These are phyloP conservation scores for Aotearoamyces nothofagi DNA, from an alignment of 2,329 filamentous ascomycete species.

Conservation along the genomic window DNA sequence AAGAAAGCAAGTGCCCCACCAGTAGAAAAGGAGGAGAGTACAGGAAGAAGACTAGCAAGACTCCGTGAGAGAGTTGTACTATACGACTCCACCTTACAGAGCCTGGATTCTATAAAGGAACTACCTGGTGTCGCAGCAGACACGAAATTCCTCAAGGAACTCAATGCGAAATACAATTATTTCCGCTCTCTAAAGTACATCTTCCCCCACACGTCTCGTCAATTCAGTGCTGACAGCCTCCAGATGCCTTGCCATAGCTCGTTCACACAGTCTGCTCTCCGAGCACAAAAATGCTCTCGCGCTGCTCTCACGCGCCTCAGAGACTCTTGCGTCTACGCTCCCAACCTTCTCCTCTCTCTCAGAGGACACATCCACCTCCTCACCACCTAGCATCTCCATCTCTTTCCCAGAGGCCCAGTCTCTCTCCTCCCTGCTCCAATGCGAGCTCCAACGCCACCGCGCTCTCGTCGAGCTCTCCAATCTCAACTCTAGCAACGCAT, in stretches of 20 bases:
- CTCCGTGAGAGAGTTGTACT: conserved; percentile 78
- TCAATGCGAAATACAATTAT: conserved; percentile 68
- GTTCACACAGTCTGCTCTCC: conserved; percentile 64
- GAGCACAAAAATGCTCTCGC: conserved; percentile 71
- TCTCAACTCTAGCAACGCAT: conserved; percentile 27
- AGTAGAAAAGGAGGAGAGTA: conserved; percentile 42
- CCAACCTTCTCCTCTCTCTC: conserved; percentile 26
- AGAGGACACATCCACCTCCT: conserved; percentile 22
- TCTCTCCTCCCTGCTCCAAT: conserved; percentile 46
- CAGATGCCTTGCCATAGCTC: conserved; percentile 70
- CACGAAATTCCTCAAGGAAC: conserved; percentile 54
- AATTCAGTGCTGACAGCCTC: too few relatives aligned
- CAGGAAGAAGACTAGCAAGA: conserved; percentile 60
- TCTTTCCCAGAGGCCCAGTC: conserved; percentile 38
- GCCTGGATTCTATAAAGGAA: conserved; percentile 77
- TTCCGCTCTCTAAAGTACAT: conserved; percentile 77
- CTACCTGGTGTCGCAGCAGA: conserved; percentile 84
- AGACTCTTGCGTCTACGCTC: conserved; percentile 39
- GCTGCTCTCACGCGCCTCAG: conserved; percentile 58
- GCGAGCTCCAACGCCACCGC: conserved; percentile 65
- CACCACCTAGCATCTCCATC: conserved; percentile 55
- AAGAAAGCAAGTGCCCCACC: conserved; percentile 36
- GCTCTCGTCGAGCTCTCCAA: conserved; percentile 74
- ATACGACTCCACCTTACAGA: conserved; percentile 84
- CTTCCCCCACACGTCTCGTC: neutral